phyloP scores from a whole-genome alignment of 192 early-diverging fungal genomes.

The Chytriomyces sp. region DNA sequence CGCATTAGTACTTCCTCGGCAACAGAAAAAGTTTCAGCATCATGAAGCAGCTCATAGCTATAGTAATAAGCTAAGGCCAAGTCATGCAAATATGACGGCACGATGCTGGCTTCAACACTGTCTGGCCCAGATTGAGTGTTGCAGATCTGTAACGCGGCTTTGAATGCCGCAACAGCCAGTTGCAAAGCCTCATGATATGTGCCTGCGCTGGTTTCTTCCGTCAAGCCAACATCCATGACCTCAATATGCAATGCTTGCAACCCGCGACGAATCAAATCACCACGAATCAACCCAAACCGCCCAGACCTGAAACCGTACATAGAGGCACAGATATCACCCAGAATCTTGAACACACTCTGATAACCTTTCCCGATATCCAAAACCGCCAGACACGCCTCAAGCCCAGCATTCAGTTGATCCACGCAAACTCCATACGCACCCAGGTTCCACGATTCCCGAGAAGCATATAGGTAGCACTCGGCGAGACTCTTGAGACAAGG shows the following conservation, averaged over 20 bases:
- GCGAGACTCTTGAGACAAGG: conserved; percentile 38
- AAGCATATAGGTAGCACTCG: conserved; percentile 29
- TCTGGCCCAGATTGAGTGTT: neutral
- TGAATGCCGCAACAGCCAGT: conserved; percentile 24
- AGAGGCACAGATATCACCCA: conserved; percentile 39
- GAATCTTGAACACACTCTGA: conserved; percentile 39
- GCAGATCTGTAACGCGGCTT: conserved; percentile 28
- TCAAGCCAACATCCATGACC: neutral
- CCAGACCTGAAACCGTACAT: neutral
- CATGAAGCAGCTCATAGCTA: conserved; percentile 7
- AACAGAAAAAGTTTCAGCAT: neutral
- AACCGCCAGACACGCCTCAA: conserved; percentile 9
- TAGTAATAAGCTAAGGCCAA: conserved; percentile 39
- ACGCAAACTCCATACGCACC: conserved; percentile 37
- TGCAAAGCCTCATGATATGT: conserved; percentile 8
- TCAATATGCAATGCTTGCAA: neutral
- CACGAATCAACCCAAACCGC: neutral
- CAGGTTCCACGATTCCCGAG: conserved; percentile 21
- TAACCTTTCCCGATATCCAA: neutral
- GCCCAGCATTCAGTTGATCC: conserved; percentile 26
- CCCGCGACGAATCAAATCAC: neutral
- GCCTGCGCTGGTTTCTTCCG: neutral
- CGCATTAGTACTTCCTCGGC: conserved; percentile 6
- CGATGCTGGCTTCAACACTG: neutral
- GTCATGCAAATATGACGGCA: conserved; percentile 37